phyloP scores from a whole-genome alignment of 179 eudicot genomes.

The Amaranthus tricolor region DNA sequence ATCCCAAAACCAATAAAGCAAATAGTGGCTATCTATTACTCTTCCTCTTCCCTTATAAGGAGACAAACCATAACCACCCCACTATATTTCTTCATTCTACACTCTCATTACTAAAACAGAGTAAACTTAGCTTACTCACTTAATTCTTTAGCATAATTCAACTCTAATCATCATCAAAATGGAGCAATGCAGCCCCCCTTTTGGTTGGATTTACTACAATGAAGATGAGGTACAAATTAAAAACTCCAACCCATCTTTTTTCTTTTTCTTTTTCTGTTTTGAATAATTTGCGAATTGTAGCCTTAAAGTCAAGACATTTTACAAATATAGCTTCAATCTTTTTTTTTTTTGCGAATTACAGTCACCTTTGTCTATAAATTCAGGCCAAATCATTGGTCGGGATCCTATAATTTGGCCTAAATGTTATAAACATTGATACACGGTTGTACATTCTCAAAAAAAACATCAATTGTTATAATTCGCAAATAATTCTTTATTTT shows the following conservation, averaged over 20 bases:
- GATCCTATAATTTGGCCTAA: too few relatives aligned
- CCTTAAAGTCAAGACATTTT: too few relatives aligned
- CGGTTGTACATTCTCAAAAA: too few relatives aligned
- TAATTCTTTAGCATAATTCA: neutral
- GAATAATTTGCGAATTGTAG: too few relatives aligned
- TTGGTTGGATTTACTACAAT: constrained; percentile 59
- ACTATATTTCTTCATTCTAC: constrained; percentile 26
- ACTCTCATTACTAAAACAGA: constrained; percentile 25
- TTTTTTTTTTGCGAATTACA: too few relatives aligned
- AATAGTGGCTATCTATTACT: constrained; percentile 15
- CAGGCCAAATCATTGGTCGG: too few relatives aligned
- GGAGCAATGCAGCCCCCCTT: constrained; percentile 79
- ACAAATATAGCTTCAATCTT: too few relatives aligned
- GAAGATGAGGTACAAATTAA: constrained; percentile 57
- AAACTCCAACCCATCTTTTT: neutral
- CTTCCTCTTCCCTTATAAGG: constrained; percentile 27
- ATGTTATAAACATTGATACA: too few relatives aligned
- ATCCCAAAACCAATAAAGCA: constrained; percentile 25
- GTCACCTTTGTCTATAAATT: too few relatives aligned
- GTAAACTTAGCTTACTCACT: constrained; percentile 1
- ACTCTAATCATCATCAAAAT: constrained; percentile 21
- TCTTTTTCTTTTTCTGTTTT: neutral
- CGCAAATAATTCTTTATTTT: neutral
- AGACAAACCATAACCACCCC: constrained; percentile 19
- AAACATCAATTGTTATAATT: too few relatives aligned